phyloP scores from a whole-genome alignment of 208 protist genomes.

The Leishmania major region DNA sequence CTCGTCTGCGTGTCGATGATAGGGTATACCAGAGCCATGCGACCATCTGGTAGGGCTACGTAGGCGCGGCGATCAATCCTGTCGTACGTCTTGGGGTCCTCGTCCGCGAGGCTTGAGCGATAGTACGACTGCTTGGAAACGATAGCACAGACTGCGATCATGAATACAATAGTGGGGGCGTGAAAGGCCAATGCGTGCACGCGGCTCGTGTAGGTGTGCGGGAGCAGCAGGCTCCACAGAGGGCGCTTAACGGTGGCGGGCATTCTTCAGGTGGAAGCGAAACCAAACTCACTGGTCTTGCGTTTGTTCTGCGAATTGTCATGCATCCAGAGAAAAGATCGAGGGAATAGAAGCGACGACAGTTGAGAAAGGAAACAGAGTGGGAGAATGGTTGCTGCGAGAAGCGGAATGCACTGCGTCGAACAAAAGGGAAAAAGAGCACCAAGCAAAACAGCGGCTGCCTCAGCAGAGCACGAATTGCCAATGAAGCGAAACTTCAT shows the following conservation, averaged over 20 bases:
- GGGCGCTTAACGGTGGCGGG: slow-evolving; percentile 73
- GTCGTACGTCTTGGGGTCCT: slow-evolving; percentile 82
- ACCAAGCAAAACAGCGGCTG: background rate
- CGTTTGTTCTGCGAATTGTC: too few species aligned
- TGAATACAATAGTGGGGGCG: slow-evolving; percentile 75
- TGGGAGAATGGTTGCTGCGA: background rate
- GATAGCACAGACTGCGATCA: slow-evolving; percentile 68
- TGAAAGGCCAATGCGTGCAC: slow-evolving; percentile 74
- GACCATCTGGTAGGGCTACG: slow-evolving; percentile 88
- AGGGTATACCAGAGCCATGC: slow-evolving; percentile 91
- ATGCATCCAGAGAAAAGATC: slow-evolving; percentile 9
- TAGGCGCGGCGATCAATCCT: slow-evolving; percentile 90
- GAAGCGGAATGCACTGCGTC: background rate
- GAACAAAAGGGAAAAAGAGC: background rate
- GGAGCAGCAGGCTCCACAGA: slow-evolving; percentile 74
- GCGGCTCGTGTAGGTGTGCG: slow-evolving; percentile 71
- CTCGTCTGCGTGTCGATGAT: slow-evolving; percentile 86
- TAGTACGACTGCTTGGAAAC: slow-evolving; percentile 88
- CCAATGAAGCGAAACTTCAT: background rate
- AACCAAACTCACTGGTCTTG: background rate
- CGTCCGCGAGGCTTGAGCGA: slow-evolving; percentile 76
- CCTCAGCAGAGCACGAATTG: background rate
- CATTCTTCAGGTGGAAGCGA: slow-evolving; percentile 15
- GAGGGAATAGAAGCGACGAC: slow-evolving; percentile 6
- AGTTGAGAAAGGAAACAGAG: background rate